Evolutionary conservation across 768 basidiomycete species (phyloP).

Genomic region (Chalciporus piperatus): DNA sequence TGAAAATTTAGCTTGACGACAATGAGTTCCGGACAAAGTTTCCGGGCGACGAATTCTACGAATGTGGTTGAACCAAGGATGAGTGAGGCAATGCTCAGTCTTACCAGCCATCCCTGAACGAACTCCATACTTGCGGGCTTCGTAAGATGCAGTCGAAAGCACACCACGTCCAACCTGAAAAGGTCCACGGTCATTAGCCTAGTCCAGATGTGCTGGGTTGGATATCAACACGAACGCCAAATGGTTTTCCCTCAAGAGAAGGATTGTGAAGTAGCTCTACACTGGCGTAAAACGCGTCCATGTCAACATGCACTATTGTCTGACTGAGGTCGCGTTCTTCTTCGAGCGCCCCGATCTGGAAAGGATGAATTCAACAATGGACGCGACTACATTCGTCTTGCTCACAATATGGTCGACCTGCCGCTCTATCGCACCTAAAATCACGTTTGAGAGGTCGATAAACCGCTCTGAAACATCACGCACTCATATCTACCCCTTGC

Average conservation of each 20-base stretch:
- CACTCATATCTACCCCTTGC: slow-evolving; percentile 56
- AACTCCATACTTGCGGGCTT: slow-evolving; percentile 85
- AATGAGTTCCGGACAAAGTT: slow-evolving; percentile 87
- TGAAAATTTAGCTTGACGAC: slow-evolving; percentile 56
- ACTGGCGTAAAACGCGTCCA: slow-evolving; percentile 90
- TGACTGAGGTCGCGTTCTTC: slow-evolving; percentile 74
- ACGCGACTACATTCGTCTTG: background rate
- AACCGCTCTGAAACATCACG: slow-evolving; percentile 20
- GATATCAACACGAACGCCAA: slow-evolving; percentile 50
- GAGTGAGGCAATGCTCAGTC: slow-evolving; percentile 4
- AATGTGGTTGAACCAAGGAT: background rate
- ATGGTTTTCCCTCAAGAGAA: slow-evolving; percentile 65
- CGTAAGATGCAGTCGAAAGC: slow-evolving; percentile 86
- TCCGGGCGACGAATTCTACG: slow-evolving; percentile 86
- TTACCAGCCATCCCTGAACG: slow-evolving; percentile 94
- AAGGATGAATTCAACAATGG: background rate
- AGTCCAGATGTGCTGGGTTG: background rate
- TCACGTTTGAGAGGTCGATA: background rate
- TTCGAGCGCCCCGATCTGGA: slow-evolving; percentile 66
- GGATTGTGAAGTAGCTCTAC: slow-evolving; percentile 72
- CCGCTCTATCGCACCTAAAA: slow-evolving; percentile 56
- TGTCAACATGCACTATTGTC: slow-evolving; percentile 90
- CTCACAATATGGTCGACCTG: slow-evolving; percentile 70
- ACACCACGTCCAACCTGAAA: slow-evolving; percentile 76
- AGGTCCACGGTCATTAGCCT: background rate